Base-by-base conservation (phyloP, 768 basidiomycete genomes). In the Russula dissimulans region DNA sequence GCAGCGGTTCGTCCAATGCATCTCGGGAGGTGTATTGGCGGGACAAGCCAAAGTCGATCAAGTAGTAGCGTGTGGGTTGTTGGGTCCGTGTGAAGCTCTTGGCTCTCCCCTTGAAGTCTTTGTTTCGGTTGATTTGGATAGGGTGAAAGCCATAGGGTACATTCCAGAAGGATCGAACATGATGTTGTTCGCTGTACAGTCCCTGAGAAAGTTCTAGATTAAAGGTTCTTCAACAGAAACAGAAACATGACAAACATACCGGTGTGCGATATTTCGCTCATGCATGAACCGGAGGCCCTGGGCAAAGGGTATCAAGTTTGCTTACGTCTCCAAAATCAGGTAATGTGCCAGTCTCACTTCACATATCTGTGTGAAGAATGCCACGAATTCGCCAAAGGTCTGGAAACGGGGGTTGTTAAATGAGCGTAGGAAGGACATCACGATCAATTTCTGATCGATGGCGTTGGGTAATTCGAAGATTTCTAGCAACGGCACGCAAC, bases 1-100 rank as follows among this genome's bases (percentile, higher is more conserved):
- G 61, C 2, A 76, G 67, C 0, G 73, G 70, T 5, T 61, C 45
- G 34, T 71, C 73, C 0, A 60, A 61, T 0, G 75, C 57, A 5
- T 72, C 65, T 0, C 67, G 50, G 0, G 73, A 70, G 1, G 59
- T 65, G 46, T 71, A 77, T 1, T 51, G 63, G 0, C 68, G 66
- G 15, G 76, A 75, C 1, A 76, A 43, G 0, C 73, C 74, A 12
- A 76, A 75, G 44, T 75, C 75, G 32, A 75, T 73, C 45, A 74
- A 55, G 44, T 67, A 73, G 54, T 76, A 76, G 48, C 69, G 71
- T 0, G 64, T 62, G 0, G 73, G 72, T 1, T 61, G 59, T 12
- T 61, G 50, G 5, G 73, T 75, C 18, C 74, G 71, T 0, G 69
- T 71, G 39, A 56, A 68, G 38, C 69, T 65, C 4, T 66, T 70